phyloP scores from a whole-genome alignment of 306 rosid species.

The Fragaria ananassa region DNA sequence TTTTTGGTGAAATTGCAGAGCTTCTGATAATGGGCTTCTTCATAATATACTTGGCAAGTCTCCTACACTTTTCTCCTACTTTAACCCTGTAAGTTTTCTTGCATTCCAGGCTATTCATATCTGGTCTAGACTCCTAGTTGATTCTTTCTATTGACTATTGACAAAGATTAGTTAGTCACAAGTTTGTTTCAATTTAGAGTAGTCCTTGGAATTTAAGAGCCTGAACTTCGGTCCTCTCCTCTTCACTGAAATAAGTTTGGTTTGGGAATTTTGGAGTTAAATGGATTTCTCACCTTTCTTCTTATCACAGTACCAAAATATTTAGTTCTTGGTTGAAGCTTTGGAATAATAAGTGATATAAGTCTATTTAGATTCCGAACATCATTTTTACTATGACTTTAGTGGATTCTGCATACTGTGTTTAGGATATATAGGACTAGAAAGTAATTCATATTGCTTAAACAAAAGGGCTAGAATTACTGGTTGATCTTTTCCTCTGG shows the following conservation, averaged over 20 bases:
- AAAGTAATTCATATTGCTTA: neutral
- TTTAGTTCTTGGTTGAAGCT: neutral
- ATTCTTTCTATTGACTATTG: neutral
- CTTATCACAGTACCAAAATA: neutral
- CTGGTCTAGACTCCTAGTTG: neutral
- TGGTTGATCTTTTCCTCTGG: neutral
- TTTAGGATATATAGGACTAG: neutral
- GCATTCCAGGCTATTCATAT: neutral
- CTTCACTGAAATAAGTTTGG: neutral
- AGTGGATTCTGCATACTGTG: neutral
- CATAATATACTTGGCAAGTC: conserved; percentile 19
- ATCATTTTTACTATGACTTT: neutral
- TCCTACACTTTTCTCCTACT: conserved; percentile 20
- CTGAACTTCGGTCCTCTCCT: neutral
- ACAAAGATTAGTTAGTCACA: neutral
- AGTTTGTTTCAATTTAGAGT: neutral
- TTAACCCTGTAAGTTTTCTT: conserved; percentile 17
- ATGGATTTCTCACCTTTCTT: neutral
- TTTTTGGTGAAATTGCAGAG: conserved; percentile 4
- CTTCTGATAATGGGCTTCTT: conserved; percentile 5
- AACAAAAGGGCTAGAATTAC: neutral
- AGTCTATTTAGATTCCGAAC: neutral
- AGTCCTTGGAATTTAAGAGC: neutral
- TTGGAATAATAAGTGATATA: neutral
- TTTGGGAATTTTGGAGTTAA: neutral